Base-by-base conservation (phyloP, 1,139 yeast genomes). In the Hemisphaericaspora lyxosophila region DNA sequence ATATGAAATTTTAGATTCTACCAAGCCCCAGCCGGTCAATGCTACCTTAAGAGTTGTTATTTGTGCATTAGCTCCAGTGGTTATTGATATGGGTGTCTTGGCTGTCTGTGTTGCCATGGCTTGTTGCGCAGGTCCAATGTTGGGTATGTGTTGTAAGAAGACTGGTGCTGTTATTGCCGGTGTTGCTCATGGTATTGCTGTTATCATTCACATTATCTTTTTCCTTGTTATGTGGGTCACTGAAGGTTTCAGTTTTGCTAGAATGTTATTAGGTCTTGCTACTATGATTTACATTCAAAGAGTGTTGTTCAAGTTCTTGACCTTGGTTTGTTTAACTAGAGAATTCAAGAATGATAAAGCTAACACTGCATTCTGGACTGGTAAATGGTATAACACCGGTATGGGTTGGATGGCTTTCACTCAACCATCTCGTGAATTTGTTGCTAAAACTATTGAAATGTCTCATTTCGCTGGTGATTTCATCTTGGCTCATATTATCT, bases 361-460 rank as follows among this genome's bases (percentile, higher is more conserved):
- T 31, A 92, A 92, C 71, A 84, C 95, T 54, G 97, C 98, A 20
- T 92, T 95, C 92, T 92, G 99, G 99, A 85, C 96, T 46, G 99
- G 99, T 77, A 90, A 90, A 68, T 92, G 99, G 99, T 88, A 90
- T 67, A 90, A 95, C 47, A 74, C 88, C 47, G 95, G 96, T 59
- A 72, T 92, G 70, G 98, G 98, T 47, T 84, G 86, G 82, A 83
- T 86, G 81, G 96, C 97, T 15, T 78, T 87, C 75, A 85, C 97
- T 26, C 98, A 92, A 72, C 98, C 99, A 48, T 63, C 87, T 36
- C 87, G 99, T 76, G 99, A 92, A 72, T 89, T 87, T 64, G 79
- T 83, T 58, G 97, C 97, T 54, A 92, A 92, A 78, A 77, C 83
- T 49, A 86, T 90, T 53, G 99, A 92, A 73, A 72, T 87, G 75